Conservation (phyloP, 768 basidiomycete species). For the Hypholoma sublateritium region DNA sequence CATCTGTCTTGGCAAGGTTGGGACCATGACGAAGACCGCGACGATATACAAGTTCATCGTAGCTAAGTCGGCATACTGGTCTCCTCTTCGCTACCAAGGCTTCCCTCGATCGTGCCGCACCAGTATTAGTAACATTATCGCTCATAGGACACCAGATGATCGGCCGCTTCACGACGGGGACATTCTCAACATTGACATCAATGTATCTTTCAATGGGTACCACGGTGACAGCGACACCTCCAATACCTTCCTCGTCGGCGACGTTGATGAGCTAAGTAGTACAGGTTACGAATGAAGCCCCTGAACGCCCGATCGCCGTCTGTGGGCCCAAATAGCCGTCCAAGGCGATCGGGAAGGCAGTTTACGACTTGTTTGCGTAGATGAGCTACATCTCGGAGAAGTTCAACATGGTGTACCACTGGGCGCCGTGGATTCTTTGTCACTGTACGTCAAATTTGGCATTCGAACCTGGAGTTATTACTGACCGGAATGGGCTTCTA, state of each 20-base stretch:
- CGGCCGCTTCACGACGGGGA: slow-evolving; percentile 81
- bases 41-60: slow-evolving; percentile 73
- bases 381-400: slow-evolving; percentile 60
- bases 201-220: slow-evolving; percentile 78
- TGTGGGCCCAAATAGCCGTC: slow-evolving; percentile 77
- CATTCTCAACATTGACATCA: slow-evolving; percentile 87
- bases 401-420: slow-evolving; percentile 79
- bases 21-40: slow-evolving; percentile 65
- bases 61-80: slow-evolving; percentile 76
- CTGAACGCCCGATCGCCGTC: slow-evolving; percentile 66
- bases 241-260: slow-evolving; percentile 76
- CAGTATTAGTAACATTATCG: slow-evolving; percentile 85
- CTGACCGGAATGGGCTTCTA: slow-evolving; percentile 23
- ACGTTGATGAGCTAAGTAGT: slow-evolving; percentile 77
- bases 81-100: slow-evolving; percentile 74
- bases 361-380: slow-evolving; percentile 48
- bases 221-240: slow-evolving; percentile 96
- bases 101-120: slow-evolving; percentile 83
- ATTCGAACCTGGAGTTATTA: background rate
- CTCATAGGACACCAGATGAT: slow-evolving; percentile 89
- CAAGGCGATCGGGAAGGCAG: slow-evolving; percentile 68
- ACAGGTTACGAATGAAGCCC: slow-evolving; percentile 56
- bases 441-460: slow-evolving; percentile 44
- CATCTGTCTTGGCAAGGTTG: slow-evolving; percentile 41
- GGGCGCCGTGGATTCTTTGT: slow-evolving; percentile 82